Base-by-base conservation (phyloP, 352 stramenopile genomes). In the Blastocystis sp. region DNA sequence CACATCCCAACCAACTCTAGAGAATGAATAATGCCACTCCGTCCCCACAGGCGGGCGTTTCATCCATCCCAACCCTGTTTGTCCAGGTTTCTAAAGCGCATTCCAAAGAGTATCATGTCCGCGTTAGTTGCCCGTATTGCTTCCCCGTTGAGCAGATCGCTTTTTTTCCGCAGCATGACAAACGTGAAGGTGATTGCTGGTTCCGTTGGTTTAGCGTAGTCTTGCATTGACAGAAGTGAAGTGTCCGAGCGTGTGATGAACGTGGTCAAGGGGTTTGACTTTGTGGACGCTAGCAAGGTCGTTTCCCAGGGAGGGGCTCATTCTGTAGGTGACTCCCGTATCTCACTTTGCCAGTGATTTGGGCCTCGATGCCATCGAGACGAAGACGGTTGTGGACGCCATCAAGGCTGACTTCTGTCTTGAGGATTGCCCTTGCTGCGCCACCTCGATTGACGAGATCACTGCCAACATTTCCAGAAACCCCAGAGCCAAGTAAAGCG, bases 371-470 rank as follows among this genome's bases (percentile, higher is more conserved):
- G 52, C 21, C 66, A 67, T 84, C 48, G 74, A 84, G 69, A 84
- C 45, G 34, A 84, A 67, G 4, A 84, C 14, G n/a, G 74, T 84
- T 11, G 41, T 66, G 28, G 60, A 84, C 28, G 74, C 74, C 41
- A 67, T 84, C 11, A 84, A 84, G 74, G 74, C 74, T 69, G 74
- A 84, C 21, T 84, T 84, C 28, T 84, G 74, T 69, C 45, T 84
- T n/a, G 74, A 84, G 41, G 66, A 38, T 28, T 84, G 74, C 23
- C 7, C n/a, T 14, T 40, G 48, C 48, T 53, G 10, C 34, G 45
- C 45, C 5, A 84, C 60, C 28, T 84, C 74, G 10, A 45, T 84
- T 67, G 74, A 84, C 45, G 74, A 84, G 53, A 84, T 84, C 52
- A 84, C 74, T 11, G 74, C 74, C 17, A 56, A 34, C 21, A 84